Evolutionary conservation across 352 stramenopile species (phyloP).

Genomic region (Phytophthora kernoviae): DNA sequence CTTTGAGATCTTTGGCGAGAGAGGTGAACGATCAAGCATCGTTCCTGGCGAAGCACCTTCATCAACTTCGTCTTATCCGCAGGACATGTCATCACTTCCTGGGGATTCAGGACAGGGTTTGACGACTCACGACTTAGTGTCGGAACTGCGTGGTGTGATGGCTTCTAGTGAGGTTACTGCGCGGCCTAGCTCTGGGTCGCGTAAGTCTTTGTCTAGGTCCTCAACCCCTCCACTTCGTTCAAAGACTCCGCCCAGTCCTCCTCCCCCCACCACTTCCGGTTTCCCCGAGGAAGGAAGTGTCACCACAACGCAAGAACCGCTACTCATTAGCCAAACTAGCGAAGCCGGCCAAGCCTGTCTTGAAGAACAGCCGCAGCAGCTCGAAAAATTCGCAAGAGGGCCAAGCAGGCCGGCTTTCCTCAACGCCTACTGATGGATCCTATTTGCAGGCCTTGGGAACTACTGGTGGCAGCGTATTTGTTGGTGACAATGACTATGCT

Average conservation of each 20-base stretch:
- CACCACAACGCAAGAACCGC: constrained; percentile 9
- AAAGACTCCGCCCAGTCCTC: constrained; percentile 23
- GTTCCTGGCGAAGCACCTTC: constrained; percentile 16
- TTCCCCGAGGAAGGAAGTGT: constrained; percentile 10
- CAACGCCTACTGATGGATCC: constrained; percentile 14
- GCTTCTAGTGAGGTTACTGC: constrained; percentile 61
- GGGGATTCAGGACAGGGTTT: constrained; percentile 18
- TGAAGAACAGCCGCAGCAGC: constrained; percentile 22
- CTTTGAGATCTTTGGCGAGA: constrained; percentile 49
- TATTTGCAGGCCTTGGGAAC: constrained; percentile 37
- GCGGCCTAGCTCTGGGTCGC: constrained; percentile 21
- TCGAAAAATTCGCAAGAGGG: constrained; percentile 11
- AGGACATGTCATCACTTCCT: constrained; percentile 24
- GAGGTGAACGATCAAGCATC: constrained; percentile 20
- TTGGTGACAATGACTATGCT: constrained; percentile 30
- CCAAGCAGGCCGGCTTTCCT: constrained; percentile 14
- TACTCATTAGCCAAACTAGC: constrained; percentile 8
- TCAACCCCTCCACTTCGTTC: constrained; percentile 22
- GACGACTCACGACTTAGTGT: constrained; percentile 60
- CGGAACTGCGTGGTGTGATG: constrained; percentile 68
- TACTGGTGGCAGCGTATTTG: constrained; percentile 28
- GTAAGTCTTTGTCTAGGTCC: constrained; percentile 36
- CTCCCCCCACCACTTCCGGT: constrained; percentile 10
- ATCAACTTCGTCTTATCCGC: constrained; percentile 14
- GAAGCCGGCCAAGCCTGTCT: constrained; percentile 2